These are phyloP conservation scores for Stygiomarasmius scandens DNA, from an alignment of 1,284 basidiomycete species.

Conservation along the genomic window DNA sequence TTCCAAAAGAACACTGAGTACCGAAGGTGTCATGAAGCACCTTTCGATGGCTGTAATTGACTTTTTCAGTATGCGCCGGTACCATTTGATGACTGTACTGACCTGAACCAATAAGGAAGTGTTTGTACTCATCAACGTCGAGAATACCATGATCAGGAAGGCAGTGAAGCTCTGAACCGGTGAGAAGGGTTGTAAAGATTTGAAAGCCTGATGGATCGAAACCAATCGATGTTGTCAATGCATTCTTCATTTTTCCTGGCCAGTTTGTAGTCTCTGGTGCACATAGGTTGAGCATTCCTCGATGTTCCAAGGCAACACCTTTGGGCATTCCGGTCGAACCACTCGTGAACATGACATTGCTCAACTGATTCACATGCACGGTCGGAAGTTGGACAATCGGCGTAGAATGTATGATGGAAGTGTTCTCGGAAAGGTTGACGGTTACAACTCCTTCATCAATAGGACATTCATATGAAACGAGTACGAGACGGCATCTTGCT, in stretches of 20 bases:
- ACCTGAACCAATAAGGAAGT: background rate
- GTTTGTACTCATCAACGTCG: background rate
- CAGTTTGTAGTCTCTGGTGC: background rate
- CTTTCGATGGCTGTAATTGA: background rate
- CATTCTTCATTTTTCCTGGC: background rate
- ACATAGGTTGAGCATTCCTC: constrained; percentile 2
- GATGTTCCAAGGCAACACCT: background rate
- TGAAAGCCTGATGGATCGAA: background rate
- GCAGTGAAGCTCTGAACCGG: background rate
- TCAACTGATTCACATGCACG: background rate
- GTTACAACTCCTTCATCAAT: background rate
- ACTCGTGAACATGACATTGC: constrained; percentile 1
- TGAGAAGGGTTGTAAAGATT: background rate
- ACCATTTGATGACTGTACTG: background rate
- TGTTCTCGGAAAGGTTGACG: too few relatives aligned
- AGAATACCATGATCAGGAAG: background rate
- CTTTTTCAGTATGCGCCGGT: background rate
- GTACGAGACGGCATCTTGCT: background rate
- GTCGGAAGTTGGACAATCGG: too few relatives aligned
- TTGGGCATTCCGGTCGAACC: constrained; percentile 5
- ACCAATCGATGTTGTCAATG: background rate
- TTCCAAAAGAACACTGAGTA: background rate
- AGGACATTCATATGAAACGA: background rate
- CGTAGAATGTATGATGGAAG: too few relatives aligned
- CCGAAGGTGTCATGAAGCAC: background rate